These are phyloP conservation scores for Aspergillus costaricaensis DNA, from an alignment of 2,329 filamentous ascomycete species.

Conservation along the genomic window DNA sequence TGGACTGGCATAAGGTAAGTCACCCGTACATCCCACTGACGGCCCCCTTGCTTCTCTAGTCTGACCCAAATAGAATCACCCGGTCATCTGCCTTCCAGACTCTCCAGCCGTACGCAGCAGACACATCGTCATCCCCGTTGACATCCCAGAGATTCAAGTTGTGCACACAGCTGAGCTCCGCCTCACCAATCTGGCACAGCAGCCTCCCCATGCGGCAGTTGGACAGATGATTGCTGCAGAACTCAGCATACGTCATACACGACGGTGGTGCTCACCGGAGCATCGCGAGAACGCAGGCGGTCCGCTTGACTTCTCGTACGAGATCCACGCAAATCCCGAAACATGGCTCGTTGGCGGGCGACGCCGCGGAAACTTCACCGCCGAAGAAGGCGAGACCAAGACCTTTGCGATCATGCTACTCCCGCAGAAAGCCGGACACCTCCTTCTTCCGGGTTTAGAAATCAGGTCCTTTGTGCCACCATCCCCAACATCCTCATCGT, in stretches of 20 bases:
- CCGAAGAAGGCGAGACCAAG: conserved; percentile 47
- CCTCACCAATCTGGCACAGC: conserved; percentile 31
- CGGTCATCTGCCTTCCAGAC: conserved; percentile 33
- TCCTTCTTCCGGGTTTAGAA: conserved; percentile 78
- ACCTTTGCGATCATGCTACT: conserved; percentile 73
- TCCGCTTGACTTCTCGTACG: conserved; percentile 77
- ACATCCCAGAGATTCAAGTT: conserved; percentile 79
- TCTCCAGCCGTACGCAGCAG: conserved; percentile 48
- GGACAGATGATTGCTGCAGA: conserved; percentile 52
- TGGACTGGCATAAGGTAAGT: conserved; percentile 58
- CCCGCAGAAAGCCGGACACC: conserved; percentile 73
- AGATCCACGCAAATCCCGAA: conserved; percentile 72
- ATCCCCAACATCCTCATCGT: conserved; percentile 23
- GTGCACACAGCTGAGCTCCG: conserved; percentile 68
- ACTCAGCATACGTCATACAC: conserved; percentile 56
- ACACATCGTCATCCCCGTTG: conserved; percentile 83
- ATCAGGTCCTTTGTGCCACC: conserved; percentile 64
- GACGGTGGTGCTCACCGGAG: conserved; percentile 51
- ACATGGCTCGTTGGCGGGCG: conserved; percentile 84
- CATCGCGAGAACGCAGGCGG: conserved; percentile 39
- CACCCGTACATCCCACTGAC: background rate
- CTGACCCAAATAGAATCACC: conserved; percentile 32
- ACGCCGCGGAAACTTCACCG: conserved; percentile 72
- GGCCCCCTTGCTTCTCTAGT: background rate
- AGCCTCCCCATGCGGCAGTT: conserved; percentile 43